Evolutionary conservation across 1,284 basidiomycete species (phyloP), one percentile per base, ranked within the genome.

Genomic region (Malassezia cuniculi): DNA sequence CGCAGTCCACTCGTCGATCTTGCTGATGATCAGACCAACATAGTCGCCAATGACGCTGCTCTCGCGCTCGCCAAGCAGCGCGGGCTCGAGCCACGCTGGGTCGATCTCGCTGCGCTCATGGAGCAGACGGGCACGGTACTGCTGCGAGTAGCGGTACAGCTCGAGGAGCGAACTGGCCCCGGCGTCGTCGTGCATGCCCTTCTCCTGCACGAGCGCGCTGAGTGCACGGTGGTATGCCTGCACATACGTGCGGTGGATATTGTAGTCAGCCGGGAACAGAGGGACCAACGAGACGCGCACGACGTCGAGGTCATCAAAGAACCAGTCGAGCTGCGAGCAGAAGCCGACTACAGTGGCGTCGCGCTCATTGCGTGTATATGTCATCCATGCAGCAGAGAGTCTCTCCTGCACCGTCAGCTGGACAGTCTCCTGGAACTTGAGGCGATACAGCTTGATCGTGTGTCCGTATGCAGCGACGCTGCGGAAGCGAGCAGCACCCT

Each of bases 11-110:
- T 97, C 89, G 70, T 95, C 89, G 45, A 97, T 80, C 69, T 95
- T 95, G 69, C 76, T 78, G 65, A 90, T 79, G 69, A 97, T 90
- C 49, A 95, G 75, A 51, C 79, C 78, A 36, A 94, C 78, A 69
- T 97, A 97, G 67, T 94, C 87, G 60, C 97, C 90, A 55, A 97
- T 87, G 40, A 97, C 78, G 29, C 74, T 74, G 65, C 94, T 85
- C 59, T 90, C 85, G 63, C 86, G 85, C 41, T 90, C 90, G 44
- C 85, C 89, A 12, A 99, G 74, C 22, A 97, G 72, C 11, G 59
- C 56, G 0, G 87, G 79, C 3, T 65, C 52, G 18, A 66, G 47
- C 63, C 63, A 66, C 5, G 46, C 22, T 41, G 85, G 78, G n/a
- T 39, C 30, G 11, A 39, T 21, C 4, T 21, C 36, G 24, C 77